Base-by-base conservation (phyloP, 2,329 filamentous ascomycete genomes). In the Colletotrichum acutatum region DNA sequence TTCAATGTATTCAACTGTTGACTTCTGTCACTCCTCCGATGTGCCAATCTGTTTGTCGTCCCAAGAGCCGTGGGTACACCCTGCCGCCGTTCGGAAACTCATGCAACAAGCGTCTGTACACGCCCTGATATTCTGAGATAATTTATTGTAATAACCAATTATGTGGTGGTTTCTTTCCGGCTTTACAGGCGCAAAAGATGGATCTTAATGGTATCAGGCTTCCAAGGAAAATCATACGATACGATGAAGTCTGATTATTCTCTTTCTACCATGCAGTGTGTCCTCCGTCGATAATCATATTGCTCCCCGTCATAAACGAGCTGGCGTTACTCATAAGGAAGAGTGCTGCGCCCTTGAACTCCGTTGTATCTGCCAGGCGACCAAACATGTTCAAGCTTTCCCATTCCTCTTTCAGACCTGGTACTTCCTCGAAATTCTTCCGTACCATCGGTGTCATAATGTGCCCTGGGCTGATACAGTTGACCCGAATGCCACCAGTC, bases 371-470 rank as follows among this genome's bases (percentile, higher is more conserved):
- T 30, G 89, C 90, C 37, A 92, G 82, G 24, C 90, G 84, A 2
- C 87, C 90, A 76, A 95, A 85, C 92, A 95, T 94, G 79, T 94
- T 95, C 82, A 94, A 90, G 68, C 86, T 89, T 66, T 91, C 89
- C 93, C 93, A 95, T 67, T 89, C 87, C 63, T 83, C 80, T 66
- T 80, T 81, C 49, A 87, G 82, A 46, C 92, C 90, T 0, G 93
- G 93, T 24, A 90, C 91, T 76, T 93, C 87, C 74, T 90, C 86
- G 76, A 95, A 94, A 59, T 94, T 86, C 76, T 90, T 88, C 78
- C 91, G 87, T 0, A 94, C 92, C 93, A 95, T 95, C 1, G 90
- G 89, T 2, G 91, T 93, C 6, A 91, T 83, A 72, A 93, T 76
- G 59, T 75, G 77, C 1, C 75, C 75, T 4, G 77, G 77, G 11